Evolutionary conservation across 139 green algal genomes (phyloP), one percentile per base, ranked within the genome.

Genomic region (Coccomyxa sp.): DNA sequence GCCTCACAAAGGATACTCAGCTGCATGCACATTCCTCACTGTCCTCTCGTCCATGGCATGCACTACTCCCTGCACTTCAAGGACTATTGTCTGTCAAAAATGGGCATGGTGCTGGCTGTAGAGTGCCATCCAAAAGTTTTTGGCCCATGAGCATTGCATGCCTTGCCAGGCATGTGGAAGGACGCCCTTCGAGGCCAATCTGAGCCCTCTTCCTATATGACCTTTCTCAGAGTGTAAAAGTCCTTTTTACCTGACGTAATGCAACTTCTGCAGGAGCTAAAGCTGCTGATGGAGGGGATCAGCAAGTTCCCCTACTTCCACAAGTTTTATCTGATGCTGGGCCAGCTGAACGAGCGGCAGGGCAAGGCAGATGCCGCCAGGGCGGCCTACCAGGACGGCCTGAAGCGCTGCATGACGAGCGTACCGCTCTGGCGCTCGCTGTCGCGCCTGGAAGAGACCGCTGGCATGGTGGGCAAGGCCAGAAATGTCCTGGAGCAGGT

Each of bases 291-390:
- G 75, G 83, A 94, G 78, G 93, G 90, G 14, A 81, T 96, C 14
- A 70, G 78, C 37, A 78, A 74, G n/a, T 98, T 95, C 80, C 92
- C 95, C 6, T 76, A 82, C 50, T 95, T 92, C 74, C 90, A 89
- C 76, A 98, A 98, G 92, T 84, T 98, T 69, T 95, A 93, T 86
- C 80, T 98, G 14, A 99, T 99, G 96, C 74, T 95, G 55, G 95
- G 92, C 9, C 95, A 98, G 89, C 86, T 98, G 84, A 93, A 98
- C 82, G 88, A 93, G 85, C 81, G 88, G 68, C 27, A 76, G n/a
- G 90, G 89, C 50, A 76, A 81, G 37, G 35, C 35, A 10, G 82
- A 84, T 8, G 83, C 82, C 6, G 87, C 87, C 16, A 40, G 68
- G 36, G 55, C 81, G 27, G 86, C 83, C 1, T 88, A 86, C 44